Percentiles rank a stretch among this genome's conserved stretches.
Evolutionary conservation across 108 stramenopile species (phyloP).

Genomic region (Ochromonas danica): DNA sequence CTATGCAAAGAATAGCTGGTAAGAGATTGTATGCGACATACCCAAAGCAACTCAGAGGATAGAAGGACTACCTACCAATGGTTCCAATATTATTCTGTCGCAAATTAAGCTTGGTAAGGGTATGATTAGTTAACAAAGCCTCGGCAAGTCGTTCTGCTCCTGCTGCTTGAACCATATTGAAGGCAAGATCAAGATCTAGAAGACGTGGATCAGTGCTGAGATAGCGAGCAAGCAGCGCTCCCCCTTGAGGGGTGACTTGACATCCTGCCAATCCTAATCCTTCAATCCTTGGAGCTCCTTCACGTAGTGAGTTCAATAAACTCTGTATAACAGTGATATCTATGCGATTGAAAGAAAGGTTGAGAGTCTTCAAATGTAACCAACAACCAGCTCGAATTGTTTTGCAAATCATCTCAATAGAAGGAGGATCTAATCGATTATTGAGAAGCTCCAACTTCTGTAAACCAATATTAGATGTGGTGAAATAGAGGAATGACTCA

Average conservation of each 20-base stretch:
- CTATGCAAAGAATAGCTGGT: not conserved
- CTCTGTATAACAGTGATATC: not conserved
- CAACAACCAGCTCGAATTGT: not conserved
- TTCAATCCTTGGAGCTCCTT: not conserved
- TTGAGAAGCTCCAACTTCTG: not conserved
- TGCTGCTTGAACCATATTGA: conserved; percentile 4
- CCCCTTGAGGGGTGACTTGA: not conserved
- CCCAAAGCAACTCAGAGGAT: not conserved
- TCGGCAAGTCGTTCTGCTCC: not conserved
- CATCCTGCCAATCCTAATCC: not conserved
- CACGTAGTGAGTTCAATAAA: not conserved
- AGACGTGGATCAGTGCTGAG: too few species aligned
- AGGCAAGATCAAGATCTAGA: conserved; percentile 1
- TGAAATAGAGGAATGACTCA: conserved; percentile 21
- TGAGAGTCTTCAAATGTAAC: not conserved
- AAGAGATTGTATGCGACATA: not conserved
- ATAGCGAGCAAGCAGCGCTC: not conserved
- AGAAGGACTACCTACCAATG: not conserved
- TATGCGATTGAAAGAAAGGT: not conserved
- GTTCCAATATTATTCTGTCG: conserved; percentile 23
- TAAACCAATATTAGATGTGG: not conserved
- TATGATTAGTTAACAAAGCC: not conserved
- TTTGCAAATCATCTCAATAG: not conserved
- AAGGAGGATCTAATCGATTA: not conserved
- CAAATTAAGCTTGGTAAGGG: not conserved